These are phyloP conservation scores for Knoxia roxburghii DNA, from an alignment of 257 asterid genomes.

Conservation along the genomic window DNA sequence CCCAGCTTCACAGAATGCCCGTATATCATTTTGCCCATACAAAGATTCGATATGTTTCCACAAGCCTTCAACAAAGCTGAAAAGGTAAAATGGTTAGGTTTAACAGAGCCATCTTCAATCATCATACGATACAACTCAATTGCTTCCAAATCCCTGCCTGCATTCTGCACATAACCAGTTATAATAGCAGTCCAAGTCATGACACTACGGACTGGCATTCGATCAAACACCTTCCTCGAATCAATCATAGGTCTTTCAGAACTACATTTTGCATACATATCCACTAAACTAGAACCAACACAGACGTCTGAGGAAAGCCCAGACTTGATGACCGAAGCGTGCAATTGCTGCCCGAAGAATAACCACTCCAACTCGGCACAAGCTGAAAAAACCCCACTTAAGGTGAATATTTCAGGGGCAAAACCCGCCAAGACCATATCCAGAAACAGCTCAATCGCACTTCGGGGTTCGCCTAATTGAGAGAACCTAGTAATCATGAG, in stretches of 20 bases:
- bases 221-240: constrained; percentile 67
- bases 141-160: constrained; percentile 49
- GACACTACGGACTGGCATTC: constrained; percentile 71
- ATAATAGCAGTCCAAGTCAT: constrained; percentile 94
- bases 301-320: constrained; percentile 65
- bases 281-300: constrained; percentile 91
- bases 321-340: constrained; percentile 50
- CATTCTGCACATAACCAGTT: constrained; percentile 67
- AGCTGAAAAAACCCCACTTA: constrained; percentile 75
- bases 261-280: constrained; percentile 69
- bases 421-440: constrained; percentile 60
- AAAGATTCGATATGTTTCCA: constrained; percentile 46
- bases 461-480: constrained; percentile 46
- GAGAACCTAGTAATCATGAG: constrained; percentile 71
- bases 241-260: constrained; percentile 48
- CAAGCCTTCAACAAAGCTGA: constrained; percentile 75
- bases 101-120: constrained; percentile 53
- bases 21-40: constrained; percentile 57
- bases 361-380: constrained; percentile 64
- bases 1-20: constrained; percentile 67
- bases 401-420: constrained; percentile 63
- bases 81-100: constrained; percentile 85
- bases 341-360: constrained; percentile 58
- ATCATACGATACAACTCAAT: constrained; percentile 55
- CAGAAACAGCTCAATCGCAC: constrained; percentile 42